Evolutionary conservation across 306 rosid genomes (phyloP), one percentile per base, ranked within the genome.

Genomic region (Prunus fruticosa): DNA sequence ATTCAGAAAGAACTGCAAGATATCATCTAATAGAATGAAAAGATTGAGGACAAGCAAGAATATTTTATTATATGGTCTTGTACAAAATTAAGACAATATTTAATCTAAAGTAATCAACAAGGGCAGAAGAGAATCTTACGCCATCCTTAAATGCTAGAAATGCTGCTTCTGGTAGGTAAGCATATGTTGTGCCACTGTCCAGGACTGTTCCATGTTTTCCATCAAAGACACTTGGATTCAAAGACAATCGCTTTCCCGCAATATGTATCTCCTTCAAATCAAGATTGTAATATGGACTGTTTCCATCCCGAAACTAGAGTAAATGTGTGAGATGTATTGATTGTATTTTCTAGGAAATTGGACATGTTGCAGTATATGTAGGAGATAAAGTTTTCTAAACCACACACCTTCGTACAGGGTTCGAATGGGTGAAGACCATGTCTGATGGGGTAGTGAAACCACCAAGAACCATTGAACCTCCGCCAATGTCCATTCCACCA

Each of bases 261-360:
- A 96, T 96, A 81, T 84, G 88, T 45, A 96, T 81, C 85, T 85
- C 97, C 97, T 91, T 96, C 97, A 96, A 81, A 83, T 92, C 85
- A 69, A 96, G 79, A 87, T 96, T 96, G 92, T 96, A 96, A 78
- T 96, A 96, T 77, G 96, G 96, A 88, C 99, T 96, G 99, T 96
- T 65, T 89, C 88, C 99, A 96, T 87, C 96, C 98, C 98, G 56
- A 96, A 90, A 96, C 98, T 92, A 96, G 92, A 91, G 99, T 96
- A 92, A 92, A 96, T 92, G 96, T 67, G 90, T 86, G 91, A 95
- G 92, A 89, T 88, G 85, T 81, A 88, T 83, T 82, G 80, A 89
- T 88, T 86, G 90, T 90, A 89, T 78, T 80, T 84, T 79, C 76
- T 81, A 79, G 81, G 89, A 69, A 80, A 81, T 86, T 82, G 78